Conservation (phyloP, 1,284 basidiomycete genomes). For the Hortiboletus rubellus region DNA sequence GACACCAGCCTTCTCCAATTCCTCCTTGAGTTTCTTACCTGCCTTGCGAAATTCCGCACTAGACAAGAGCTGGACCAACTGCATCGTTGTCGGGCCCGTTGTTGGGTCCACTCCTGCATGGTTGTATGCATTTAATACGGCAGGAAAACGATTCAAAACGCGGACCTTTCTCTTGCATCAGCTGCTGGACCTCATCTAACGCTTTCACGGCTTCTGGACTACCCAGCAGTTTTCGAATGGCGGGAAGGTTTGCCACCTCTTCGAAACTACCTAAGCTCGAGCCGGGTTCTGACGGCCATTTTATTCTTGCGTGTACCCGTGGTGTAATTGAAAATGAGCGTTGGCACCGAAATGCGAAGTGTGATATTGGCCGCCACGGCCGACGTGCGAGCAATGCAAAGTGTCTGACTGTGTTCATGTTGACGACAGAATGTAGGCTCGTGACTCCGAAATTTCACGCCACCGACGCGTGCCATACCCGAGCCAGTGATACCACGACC, state of each 20-base stretch:
- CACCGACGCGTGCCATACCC: constrained; percentile 24
- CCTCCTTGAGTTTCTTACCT: constrained; percentile 48
- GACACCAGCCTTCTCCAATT: constrained; percentile 59
- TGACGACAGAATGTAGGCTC: neutral
- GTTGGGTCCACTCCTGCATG: constrained; percentile 48
- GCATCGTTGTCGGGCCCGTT: constrained; percentile 48
- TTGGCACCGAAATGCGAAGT: constrained; percentile 19
- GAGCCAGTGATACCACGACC: neutral
- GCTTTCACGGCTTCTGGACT: constrained; percentile 52
- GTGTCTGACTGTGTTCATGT: constrained; percentile 28
- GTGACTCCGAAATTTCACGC: constrained; percentile 14
- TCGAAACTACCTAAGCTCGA: constrained; percentile 42
- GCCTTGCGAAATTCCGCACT: constrained; percentile 53
- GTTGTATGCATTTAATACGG: neutral
- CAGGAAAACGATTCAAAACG: neutral
- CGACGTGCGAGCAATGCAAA: constrained; percentile 14
- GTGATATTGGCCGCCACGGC: constrained; percentile 12
- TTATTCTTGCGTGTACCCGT: constrained; percentile 35
- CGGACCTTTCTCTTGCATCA: constrained; percentile 55
- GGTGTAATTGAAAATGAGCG: constrained; percentile 41
- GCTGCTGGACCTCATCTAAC: constrained; percentile 43
- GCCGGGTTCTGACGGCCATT: constrained; percentile 35
- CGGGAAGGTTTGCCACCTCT: constrained; percentile 39
- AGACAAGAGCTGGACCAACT: constrained; percentile 53
- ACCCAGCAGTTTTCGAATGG: constrained; percentile 50